Evolutionary conservation across 23 red algal species (phyloP).

Genomic region (Gracilaria domingensis): DNA sequence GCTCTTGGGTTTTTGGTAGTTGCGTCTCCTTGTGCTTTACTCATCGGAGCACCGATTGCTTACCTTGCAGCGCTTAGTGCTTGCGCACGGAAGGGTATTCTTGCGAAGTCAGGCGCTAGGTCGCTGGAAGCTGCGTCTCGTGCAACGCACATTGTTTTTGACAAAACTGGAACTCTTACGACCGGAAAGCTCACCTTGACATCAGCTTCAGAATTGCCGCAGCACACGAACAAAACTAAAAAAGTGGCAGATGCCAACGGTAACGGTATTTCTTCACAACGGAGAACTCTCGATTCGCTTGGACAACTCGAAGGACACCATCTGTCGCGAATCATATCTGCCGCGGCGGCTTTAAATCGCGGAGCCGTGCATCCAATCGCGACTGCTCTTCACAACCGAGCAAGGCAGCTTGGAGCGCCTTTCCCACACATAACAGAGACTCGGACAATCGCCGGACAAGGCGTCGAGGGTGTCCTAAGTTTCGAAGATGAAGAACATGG

Average conservation of each 20-base stretch:
- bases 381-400: slow-evolving; percentile 60
- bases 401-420: slow-evolving; percentile 40
- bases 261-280: background rate
- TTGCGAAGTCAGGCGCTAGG: slow-evolving; percentile 91
- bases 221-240: background rate
- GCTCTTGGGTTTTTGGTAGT: slow-evolving; percentile 88
- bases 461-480: slow-evolving; percentile 66
- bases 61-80: slow-evolving; percentile 79
- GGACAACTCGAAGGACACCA: slow-evolving; percentile 19
- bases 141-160: slow-evolving; percentile 79
- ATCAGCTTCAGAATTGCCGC: slow-evolving; percentile 36
- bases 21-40: slow-evolving; percentile 86
- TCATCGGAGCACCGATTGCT: slow-evolving; percentile 95
- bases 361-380: slow-evolving; percentile 91
- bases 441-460: slow-evolving; percentile 59
- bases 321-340: slow-evolving; percentile 51
- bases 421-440: slow-evolving; percentile 38
- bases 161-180: slow-evolving; percentile 98
- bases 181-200: slow-evolving; percentile 70
- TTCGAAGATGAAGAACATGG: background rate
- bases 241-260: background rate
- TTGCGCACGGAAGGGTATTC: slow-evolving; percentile 82
- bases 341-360: slow-evolving; percentile 86
- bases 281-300: slow-evolving; percentile 4
- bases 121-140: slow-evolving; percentile 77